Percentiles rank a stretch among this genome's conserved stretches.
Conservation (phyloP, 2,329 filamentous ascomycete species). For the Exophiala lecanii-corni region DNA sequence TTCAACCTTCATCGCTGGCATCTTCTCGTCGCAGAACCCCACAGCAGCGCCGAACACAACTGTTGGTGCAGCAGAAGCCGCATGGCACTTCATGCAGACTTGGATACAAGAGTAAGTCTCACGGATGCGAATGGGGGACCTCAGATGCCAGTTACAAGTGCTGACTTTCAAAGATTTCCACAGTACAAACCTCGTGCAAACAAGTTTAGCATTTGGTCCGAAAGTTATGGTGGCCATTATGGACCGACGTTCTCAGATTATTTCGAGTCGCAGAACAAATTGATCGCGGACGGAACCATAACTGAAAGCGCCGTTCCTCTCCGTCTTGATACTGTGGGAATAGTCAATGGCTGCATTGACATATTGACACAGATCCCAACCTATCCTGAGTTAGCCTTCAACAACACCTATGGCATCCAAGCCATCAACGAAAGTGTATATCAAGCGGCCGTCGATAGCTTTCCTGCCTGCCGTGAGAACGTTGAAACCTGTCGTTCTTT, state of each 20-base stretch:
- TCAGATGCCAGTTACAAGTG: too few species aligned
- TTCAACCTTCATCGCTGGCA: slow-evolving; percentile 50
- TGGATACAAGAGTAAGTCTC: slow-evolving; percentile 45
- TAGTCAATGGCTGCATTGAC: slow-evolving; percentile 48
- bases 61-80: slow-evolving; percentile 43
- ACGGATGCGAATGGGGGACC: too few species aligned
- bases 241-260: slow-evolving; percentile 27
- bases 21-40: slow-evolving; percentile 44
- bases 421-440: slow-evolving; percentile 41
- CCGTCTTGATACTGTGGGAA: slow-evolving; percentile 41
- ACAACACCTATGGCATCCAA: slow-evolving; percentile 49
- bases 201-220: slow-evolving; percentile 25
- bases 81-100: slow-evolving; percentile 52
- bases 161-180: slow-evolving; percentile 44
- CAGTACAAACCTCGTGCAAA: slow-evolving; percentile 51
- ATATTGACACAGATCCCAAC: slow-evolving; percentile 39
- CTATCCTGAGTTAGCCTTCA: slow-evolving; percentile 44
- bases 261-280: slow-evolving; percentile 28
- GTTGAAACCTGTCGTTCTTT: slow-evolving; percentile 44
- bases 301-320: slow-evolving; percentile 21
- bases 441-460: slow-evolving; percentile 34
- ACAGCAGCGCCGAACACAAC: slow-evolving; percentile 34
- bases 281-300: slow-evolving; percentile 23
- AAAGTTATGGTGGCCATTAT: slow-evolving; percentile 29
- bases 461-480: slow-evolving; percentile 45